These are phyloP conservation scores for Groenewaldozyma auringiensis DNA, from an alignment of 1,139 yeast species.

Conservation along the genomic window DNA sequence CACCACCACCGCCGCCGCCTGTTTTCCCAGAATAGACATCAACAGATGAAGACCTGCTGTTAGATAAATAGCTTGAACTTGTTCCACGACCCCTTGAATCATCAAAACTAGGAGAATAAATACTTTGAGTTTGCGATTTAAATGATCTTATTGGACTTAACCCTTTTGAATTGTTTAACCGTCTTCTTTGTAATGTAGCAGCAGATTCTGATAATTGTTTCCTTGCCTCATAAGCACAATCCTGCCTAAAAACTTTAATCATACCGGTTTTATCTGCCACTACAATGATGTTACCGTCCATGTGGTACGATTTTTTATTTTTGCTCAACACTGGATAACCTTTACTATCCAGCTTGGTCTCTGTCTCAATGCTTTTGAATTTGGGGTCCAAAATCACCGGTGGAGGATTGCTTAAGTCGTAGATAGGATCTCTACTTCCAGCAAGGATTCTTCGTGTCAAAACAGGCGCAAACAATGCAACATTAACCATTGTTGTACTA, in stretches of 20 bases:
- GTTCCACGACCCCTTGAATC: not conserved
- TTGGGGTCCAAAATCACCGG: slow-evolving; percentile 19
- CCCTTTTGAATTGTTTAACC: not conserved
- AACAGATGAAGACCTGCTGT: not conserved
- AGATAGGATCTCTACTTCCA: slow-evolving; percentile 70
- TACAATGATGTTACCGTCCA: slow-evolving; percentile 46
- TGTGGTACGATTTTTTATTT: slow-evolving; percentile 16
- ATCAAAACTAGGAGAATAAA: not conserved
- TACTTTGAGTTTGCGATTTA: not conserved
- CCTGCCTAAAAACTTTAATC: slow-evolving; percentile 74
- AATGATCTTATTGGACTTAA: not conserved
- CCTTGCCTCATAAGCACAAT: slow-evolving; percentile 41
- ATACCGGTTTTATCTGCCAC: slow-evolving; percentile 70
- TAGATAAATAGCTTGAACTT: not conserved
- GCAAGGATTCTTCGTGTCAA: slow-evolving; percentile 57
- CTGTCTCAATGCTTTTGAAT: not conserved
- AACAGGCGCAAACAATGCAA: slow-evolving; percentile 75
- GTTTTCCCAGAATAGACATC: not conserved
- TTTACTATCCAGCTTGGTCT: not conserved
- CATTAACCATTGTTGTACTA: slow-evolving; percentile 64
- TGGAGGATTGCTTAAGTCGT: slow-evolving; percentile 45
- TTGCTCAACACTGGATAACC: slow-evolving; percentile 5
- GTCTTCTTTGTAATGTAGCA: not conserved
- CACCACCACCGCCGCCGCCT: not conserved
- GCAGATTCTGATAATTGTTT: not conserved